These are phyloP conservation scores for Fusarium neocosmosporiellum DNA, from an alignment of 2,329 filamentous ascomycete species.

Conservation along the genomic window DNA sequence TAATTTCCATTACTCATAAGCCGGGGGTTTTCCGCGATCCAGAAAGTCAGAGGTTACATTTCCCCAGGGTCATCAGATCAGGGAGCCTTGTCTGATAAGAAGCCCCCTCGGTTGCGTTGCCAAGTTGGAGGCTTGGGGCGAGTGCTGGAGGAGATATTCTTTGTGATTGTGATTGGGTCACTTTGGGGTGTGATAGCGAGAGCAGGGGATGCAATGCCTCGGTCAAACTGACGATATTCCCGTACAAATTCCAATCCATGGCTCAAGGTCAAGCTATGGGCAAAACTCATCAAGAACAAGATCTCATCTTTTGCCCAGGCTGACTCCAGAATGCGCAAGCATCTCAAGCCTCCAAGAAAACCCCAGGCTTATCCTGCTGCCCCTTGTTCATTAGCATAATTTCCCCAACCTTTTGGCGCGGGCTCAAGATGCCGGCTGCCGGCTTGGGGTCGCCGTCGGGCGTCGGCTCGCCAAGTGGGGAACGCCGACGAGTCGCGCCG, in stretches of 20 bases:
- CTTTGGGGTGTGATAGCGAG: not conserved
- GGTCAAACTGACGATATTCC: not conserved
- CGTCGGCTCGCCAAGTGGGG: not conserved
- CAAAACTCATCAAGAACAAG: not conserved
- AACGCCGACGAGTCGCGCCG: not conserved
- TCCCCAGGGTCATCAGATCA: not conserved
- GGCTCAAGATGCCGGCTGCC: not conserved
- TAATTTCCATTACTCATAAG: constrained; percentile 42
- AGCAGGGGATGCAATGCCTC: not conserved
- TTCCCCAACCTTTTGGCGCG: not conserved
- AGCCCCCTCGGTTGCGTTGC: not conserved
- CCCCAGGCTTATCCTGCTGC: not conserved
- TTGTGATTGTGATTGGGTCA: not conserved
- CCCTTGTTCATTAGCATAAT: not conserved
- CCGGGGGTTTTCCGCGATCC: not conserved
- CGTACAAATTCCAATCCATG: too few relatives aligned
- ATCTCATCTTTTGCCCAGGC: not conserved
- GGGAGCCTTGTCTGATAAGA: not conserved
- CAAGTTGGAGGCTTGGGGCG: not conserved
- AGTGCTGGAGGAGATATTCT: not conserved
- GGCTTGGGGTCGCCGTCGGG: not conserved
- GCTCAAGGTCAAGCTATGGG: not conserved
- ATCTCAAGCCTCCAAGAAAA: not conserved
- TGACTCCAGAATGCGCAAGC: not conserved
- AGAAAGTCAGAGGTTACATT: not conserved